Evolutionary conservation across 352 stramenopile genomes (phyloP).

Genomic region (Globisporangium nagaii): DNA sequence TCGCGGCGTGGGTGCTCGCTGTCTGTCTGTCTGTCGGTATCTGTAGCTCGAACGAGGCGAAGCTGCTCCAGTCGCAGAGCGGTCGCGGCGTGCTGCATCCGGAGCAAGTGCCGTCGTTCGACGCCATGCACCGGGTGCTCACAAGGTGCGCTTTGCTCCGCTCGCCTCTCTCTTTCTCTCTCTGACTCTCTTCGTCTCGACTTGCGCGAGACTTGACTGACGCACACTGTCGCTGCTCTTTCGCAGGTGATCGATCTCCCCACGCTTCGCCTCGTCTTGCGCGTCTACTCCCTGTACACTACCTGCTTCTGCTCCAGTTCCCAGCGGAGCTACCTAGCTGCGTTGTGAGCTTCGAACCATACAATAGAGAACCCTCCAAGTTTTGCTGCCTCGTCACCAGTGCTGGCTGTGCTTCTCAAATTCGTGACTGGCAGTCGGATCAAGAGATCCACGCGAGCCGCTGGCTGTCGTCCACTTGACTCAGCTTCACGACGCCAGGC

Average conservation of each 20-base stretch:
- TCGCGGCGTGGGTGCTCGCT: background rate
- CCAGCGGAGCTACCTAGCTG: too few species aligned
- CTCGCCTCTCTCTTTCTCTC: too few species aligned
- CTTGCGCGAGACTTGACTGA: too few species aligned
- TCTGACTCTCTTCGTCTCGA: background rate
- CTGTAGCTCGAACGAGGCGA: conserved; percentile 12
- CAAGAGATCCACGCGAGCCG: conserved; percentile 44
- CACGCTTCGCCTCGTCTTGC: too few species aligned
- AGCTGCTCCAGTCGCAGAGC: conserved; percentile 17
- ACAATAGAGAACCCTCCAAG: background rate
- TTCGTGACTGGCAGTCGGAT: background rate
- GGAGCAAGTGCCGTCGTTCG: background rate
- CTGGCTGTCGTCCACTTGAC: conserved; percentile 21
- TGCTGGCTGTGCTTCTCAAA: background rate
- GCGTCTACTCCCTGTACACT: too few species aligned
- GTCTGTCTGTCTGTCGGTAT: background rate
- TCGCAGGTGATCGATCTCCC: background rate
- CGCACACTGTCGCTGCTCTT: too few species aligned
- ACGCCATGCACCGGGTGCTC: background rate
- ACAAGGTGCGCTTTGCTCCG: conserved; percentile 3
- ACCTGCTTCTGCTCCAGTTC: too few species aligned
- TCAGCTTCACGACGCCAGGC: conserved; percentile 35
- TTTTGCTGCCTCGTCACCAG: conserved; percentile 6
- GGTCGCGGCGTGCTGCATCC: background rate
- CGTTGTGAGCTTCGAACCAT: too few species aligned